phyloP scores from a whole-genome alignment of 129 eudicot species.

The Centrapalus pauciflorus region DNA sequence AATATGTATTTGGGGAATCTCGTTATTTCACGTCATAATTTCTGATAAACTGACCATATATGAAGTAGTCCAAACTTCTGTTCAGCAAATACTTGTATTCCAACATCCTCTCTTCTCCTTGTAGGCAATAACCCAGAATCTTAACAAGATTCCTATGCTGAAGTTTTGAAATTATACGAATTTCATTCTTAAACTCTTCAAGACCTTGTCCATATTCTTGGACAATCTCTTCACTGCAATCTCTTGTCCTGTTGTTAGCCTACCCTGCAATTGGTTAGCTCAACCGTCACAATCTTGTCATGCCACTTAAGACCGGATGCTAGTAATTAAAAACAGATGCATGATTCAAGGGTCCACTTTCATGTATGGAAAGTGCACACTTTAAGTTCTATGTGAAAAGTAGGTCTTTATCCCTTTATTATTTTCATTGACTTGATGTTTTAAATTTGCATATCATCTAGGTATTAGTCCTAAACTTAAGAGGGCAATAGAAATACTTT shows the following conservation, averaged over 20 bases:
- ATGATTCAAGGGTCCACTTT: not conserved
- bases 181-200: slow-evolving; percentile 18
- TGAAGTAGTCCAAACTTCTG: slow-evolving; percentile 2
- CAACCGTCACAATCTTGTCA: too few relatives aligned
- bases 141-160: slow-evolving; percentile 22
- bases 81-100: slow-evolving; percentile 11
- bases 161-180: slow-evolving; percentile 6
- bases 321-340: not conserved
- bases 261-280: too few relatives aligned
- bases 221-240: slow-evolving; percentile 22
- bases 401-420: not conserved
- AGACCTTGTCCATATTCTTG: slow-evolving; percentile 16
- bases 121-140: slow-evolving; percentile 12
- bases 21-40: not conserved
- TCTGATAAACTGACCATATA: not conserved
- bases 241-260: too few relatives aligned
- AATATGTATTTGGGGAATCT: not conserved
- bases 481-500: not conserved
- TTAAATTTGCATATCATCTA: not conserved
- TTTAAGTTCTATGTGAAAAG: not conserved
- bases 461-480: not conserved
- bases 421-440: not conserved
- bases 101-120: slow-evolving; percentile 12
- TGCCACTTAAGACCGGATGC: not conserved
- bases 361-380: not conserved